Conservation (phyloP, 257 asterid species). For the Capsicum pubescens region DNA sequence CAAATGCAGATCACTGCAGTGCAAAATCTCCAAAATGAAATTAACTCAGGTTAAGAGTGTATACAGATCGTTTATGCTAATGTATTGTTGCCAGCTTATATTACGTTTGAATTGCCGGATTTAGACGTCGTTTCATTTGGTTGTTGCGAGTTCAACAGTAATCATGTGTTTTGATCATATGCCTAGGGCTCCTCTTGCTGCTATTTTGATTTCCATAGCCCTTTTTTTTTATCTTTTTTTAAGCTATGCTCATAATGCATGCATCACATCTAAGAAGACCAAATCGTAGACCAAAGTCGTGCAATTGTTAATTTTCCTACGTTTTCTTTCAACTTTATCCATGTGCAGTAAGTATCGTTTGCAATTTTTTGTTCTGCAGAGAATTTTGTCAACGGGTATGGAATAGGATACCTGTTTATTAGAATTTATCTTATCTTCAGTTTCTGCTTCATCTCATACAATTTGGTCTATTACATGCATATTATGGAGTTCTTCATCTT, state of each 20-base stretch:
- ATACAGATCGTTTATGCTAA: background rate
- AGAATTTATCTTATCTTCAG: background rate
- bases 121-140: background rate
- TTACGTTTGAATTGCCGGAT: background rate
- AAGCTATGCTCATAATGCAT: conserved; percentile 8
- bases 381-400: background rate
- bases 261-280: background rate
- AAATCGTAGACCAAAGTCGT: background rate
- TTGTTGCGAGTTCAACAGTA: background rate
- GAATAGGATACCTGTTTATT: conserved; percentile 15
- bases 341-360: too few species aligned
- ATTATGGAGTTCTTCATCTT: conserved; percentile 15
- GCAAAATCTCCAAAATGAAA: conserved; percentile 70
- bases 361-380: background rate
- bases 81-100: background rate
- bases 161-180: background rate
- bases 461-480: background rate
- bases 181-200: background rate
- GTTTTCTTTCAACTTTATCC: too few species aligned
- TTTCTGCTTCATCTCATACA: too few species aligned
- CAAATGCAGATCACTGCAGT: conserved; percentile 70
- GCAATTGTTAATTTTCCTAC: background rate
- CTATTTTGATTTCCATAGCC: background rate
- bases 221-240: background rate
- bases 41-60: conserved; percentile 54